Percentiles rank a stretch among this genome's conserved stretches.
phyloP scores from a whole-genome alignment of 2,329 filamentous ascomycete genomes.

The Apiospora phragmitis region DNA sequence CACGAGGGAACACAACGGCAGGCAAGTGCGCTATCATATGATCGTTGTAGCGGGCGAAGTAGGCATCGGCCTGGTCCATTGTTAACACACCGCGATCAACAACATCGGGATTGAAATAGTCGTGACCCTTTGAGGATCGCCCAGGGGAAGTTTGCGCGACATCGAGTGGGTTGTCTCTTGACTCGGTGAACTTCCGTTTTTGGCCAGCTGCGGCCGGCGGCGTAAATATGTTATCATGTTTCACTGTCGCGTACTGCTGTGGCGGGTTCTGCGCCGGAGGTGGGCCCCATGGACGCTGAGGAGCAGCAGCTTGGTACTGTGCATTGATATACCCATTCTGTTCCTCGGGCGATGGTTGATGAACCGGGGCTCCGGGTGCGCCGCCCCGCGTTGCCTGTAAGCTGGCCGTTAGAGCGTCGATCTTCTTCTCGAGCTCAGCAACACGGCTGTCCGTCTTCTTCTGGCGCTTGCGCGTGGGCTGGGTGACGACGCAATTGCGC shows the following conservation, averaged over 20 bases:
- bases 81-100: slow-evolving; percentile 62
- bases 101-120: slow-evolving; percentile 38
- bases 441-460: slow-evolving; percentile 92
- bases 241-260: slow-evolving; percentile 3
- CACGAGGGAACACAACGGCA: slow-evolving; percentile 58
- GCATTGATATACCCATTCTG: slow-evolving; percentile 15
- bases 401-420: slow-evolving; percentile 82
- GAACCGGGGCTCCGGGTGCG: slow-evolving; percentile 8
- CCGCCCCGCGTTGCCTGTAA: slow-evolving; percentile 57
- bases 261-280: background rate
- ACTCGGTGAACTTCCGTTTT: slow-evolving; percentile 41
- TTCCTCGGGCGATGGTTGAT: slow-evolving; percentile 19
- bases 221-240: slow-evolving; percentile 8
- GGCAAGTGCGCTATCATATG: slow-evolving; percentile 64
- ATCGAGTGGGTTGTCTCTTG: slow-evolving; percentile 14
- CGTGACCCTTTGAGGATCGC: slow-evolving; percentile 22
- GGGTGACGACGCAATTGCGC: slow-evolving; percentile 75
- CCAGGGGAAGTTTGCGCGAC: slow-evolving; percentile 22
- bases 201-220: slow-evolving; percentile 33
- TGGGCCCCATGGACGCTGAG: background rate
- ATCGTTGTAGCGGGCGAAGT: slow-evolving; percentile 60
- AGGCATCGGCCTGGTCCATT: slow-evolving; percentile 52
- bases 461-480: slow-evolving; percentile 74
- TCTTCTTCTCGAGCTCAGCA: slow-evolving; percentile 88
- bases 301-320: background rate